These are phyloP conservation scores for Camellia granthamiana DNA, from an alignment of 148 eudicot species.

Conservation along the genomic window DNA sequence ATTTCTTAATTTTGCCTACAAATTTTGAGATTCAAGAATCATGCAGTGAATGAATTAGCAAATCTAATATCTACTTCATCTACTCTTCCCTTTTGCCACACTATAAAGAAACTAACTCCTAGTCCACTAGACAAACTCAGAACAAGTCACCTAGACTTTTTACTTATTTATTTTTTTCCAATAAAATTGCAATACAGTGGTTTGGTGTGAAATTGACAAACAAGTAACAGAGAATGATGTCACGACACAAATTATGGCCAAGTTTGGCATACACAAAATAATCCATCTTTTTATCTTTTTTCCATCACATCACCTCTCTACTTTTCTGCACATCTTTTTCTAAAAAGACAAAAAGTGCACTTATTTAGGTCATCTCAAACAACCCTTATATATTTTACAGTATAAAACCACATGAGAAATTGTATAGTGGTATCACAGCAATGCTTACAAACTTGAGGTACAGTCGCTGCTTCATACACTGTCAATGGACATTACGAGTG, in stretches of 20 bases:
- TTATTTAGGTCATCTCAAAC: too few species aligned
- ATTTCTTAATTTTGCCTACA: too few species aligned
- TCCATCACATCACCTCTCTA: too few species aligned
- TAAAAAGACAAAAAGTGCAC: too few species aligned
- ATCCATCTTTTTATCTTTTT: too few species aligned
- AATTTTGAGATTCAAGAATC: too few species aligned
- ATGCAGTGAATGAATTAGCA: background rate
- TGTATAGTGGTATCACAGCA: background rate
- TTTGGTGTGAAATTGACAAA: background rate
- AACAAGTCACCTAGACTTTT: background rate
- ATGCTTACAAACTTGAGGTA: conserved; percentile 11
- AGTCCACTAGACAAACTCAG: too few species aligned
- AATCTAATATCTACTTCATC: background rate
- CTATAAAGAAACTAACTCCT: background rate
- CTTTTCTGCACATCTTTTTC: too few species aligned
- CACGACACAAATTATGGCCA: background rate
- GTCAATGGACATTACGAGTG: conserved; percentile 61
- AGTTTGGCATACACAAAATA: too few species aligned
- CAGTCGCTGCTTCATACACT: background rate
- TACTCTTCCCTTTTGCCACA: background rate
- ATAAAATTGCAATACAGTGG: background rate
- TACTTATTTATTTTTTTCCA: too few species aligned
- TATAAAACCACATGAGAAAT: background rate
- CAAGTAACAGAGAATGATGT: conserved; percentile 6
- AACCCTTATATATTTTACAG: conserved; percentile 18